Conservation (phyloP, 169 alveolate genomes). For the Plasmodium cynomolgi region DNA sequence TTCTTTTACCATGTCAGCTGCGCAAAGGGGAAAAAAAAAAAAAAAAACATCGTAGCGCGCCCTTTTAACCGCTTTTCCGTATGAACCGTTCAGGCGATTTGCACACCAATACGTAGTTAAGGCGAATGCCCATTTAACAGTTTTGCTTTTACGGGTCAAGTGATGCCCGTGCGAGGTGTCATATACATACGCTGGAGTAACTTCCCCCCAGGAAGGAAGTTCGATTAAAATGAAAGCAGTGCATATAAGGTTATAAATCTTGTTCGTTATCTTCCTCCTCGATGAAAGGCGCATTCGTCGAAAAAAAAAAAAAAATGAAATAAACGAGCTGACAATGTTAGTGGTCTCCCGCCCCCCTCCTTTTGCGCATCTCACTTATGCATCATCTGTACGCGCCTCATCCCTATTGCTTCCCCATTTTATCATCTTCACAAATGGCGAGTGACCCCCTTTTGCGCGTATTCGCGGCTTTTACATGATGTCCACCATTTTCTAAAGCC, state of each 20-base stretch:
- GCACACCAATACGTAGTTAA: neutral
- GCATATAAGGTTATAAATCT: neutral
- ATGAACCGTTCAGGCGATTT: neutral
- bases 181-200: neutral
- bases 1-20: neutral
- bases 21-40: neutral
- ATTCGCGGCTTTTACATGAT: no score
- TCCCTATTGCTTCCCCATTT: neutral
- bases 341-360: neutral
- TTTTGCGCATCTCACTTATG: neutral
- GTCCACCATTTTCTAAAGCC: neutral
- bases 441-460: neutral
- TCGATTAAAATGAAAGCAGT: neutral
- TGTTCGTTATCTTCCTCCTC: neutral
- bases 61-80: neutral
- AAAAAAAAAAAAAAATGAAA: no score
- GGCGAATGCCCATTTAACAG: neutral
- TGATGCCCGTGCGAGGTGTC: neutral
- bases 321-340: neutral
- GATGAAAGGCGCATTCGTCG: neutral
- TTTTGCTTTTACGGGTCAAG: neutral
- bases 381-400: neutral
- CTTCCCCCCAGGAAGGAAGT: neutral
- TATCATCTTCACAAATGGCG: neutral
- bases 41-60: neutral